Conservation (phyloP, 2,329 filamentous ascomycete species). For the Alternaria ventricosa region DNA sequence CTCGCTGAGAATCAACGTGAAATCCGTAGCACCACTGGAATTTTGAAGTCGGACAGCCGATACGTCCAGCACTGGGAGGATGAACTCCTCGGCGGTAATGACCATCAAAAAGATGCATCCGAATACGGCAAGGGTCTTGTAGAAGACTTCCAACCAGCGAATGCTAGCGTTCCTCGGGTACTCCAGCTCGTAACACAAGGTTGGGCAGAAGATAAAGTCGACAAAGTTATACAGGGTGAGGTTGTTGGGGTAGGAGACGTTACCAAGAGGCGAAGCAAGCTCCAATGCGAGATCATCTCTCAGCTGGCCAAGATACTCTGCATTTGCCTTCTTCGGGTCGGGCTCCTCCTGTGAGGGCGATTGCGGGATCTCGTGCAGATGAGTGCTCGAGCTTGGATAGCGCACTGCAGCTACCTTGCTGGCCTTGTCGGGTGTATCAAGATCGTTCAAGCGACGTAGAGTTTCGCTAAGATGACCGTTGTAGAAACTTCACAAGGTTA, state of each 20-base stretch:
- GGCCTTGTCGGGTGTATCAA: conserved; percentile 77
- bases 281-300: conserved; percentile 89
- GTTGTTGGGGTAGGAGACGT: conserved; percentile 88
- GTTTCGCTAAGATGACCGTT: conserved; percentile 94
- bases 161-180: conserved; percentile 82
- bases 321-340: conserved; percentile 50
- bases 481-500: conserved; percentile 70
- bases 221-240: conserved; percentile 81
- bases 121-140: conserved; percentile 88
- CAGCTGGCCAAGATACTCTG: conserved; percentile 65
- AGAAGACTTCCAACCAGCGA: conserved; percentile 80
- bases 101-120: conserved; percentile 96
- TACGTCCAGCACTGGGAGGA: conserved; percentile 84
- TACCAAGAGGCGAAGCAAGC: conserved; percentile 87
- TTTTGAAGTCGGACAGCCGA: conserved; percentile 64
- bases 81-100: conserved; percentile 91
- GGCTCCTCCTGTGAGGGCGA: conserved; percentile 48
- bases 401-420: conserved; percentile 75
- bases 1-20: conserved; percentile 81
- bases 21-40: conserved; percentile 64
- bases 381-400: conserved; percentile 65
- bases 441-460: conserved; percentile 75
- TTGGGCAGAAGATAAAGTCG: conserved; percentile 91
- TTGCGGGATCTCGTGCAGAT: conserved; percentile 61
- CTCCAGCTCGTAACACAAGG: conserved; percentile 95